phyloP scores from a whole-genome alignment of 805 yeast species.

The Lachancea cidri region DNA sequence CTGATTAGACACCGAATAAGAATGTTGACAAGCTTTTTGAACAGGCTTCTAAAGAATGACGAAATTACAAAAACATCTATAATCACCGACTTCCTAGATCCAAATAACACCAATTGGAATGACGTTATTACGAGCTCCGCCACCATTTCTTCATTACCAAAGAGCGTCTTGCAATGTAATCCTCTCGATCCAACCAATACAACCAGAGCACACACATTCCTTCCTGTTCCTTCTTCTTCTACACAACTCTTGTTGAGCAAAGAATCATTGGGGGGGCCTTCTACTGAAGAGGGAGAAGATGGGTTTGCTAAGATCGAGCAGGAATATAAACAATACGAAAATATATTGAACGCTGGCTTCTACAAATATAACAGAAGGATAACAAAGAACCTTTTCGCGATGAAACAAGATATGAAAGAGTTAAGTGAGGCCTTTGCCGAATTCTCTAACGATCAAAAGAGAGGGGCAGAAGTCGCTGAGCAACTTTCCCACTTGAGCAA shows the following conservation, averaged over 20 bases:
- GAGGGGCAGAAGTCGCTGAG: constrained; percentile 25
- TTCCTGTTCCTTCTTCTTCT: constrained; percentile 29
- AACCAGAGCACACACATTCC: constrained; percentile 28
- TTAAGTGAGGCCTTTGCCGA: constrained; percentile 24
- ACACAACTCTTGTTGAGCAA: constrained; percentile 20
- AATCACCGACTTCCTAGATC: constrained; percentile 31
- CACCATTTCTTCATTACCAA: constrained; percentile 30
- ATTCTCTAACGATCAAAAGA: constrained; percentile 20
- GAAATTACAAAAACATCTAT: constrained; percentile 31
- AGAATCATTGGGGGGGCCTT: constrained; percentile 9
- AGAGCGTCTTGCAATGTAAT: constrained; percentile 30
- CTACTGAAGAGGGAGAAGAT: constrained; percentile 14
- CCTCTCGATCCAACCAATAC: constrained; percentile 35
- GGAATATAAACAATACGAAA: constrained; percentile 28
- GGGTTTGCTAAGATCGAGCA: constrained; percentile 24
- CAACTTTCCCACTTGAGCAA: constrained; percentile 25
- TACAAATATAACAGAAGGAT: constrained; percentile 28
- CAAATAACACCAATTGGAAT: constrained; percentile 30
- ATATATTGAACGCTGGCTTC: constrained; percentile 21
- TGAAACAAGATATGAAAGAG: constrained; percentile 24
- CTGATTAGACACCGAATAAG: constrained; percentile 34
- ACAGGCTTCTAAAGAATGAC: constrained; percentile 23
- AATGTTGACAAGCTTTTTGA: constrained; percentile 31
- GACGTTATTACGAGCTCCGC: constrained; percentile 33
- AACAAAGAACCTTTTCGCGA: constrained; percentile 23